phyloP scores from a whole-genome alignment of 2,329 filamentous ascomycete species.

The Amauroascus niger region DNA sequence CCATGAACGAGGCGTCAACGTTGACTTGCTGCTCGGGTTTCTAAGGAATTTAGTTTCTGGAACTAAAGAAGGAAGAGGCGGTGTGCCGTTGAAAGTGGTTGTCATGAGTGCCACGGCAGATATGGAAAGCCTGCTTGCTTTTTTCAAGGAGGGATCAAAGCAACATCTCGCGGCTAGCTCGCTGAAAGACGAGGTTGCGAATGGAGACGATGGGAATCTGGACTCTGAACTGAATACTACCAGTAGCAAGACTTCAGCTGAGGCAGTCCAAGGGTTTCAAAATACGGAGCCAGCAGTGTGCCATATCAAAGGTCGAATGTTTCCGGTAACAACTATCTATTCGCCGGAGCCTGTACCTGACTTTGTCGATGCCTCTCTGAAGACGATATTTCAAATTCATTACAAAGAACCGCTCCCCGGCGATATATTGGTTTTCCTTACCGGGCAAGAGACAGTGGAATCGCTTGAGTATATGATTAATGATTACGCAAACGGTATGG shows the following conservation, averaged over 20 bases:
- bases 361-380: conserved; percentile 70
- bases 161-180: neutral
- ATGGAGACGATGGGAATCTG: neutral
- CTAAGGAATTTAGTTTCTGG: conserved; percentile 62
- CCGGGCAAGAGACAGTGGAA: conserved; percentile 88
- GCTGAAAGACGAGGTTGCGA: neutral
- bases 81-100: conserved; percentile 71
- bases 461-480: conserved; percentile 68
- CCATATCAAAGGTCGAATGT: conserved; percentile 77
- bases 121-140: conserved; percentile 64
- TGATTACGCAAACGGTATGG: conserved; percentile 63
- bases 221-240: conserved; percentile 8
- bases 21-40: conserved; percentile 83
- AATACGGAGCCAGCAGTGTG: conserved; percentile 39
- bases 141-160: conserved; percentile 49
- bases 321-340: conserved; percentile 69
- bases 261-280: neutral
- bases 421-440: conserved; percentile 85
- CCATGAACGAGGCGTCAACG: conserved; percentile 89
- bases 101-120: conserved; percentile 97
- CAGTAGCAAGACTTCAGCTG: conserved; percentile 11
- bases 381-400: conserved; percentile 78
- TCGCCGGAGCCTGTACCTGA: conserved; percentile 65
- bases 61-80: conserved; percentile 53
- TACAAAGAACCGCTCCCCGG: conserved; percentile 82